phyloP scores from a whole-genome alignment of 2,329 filamentous ascomycete species.

The Clonostachys sp. region DNA sequence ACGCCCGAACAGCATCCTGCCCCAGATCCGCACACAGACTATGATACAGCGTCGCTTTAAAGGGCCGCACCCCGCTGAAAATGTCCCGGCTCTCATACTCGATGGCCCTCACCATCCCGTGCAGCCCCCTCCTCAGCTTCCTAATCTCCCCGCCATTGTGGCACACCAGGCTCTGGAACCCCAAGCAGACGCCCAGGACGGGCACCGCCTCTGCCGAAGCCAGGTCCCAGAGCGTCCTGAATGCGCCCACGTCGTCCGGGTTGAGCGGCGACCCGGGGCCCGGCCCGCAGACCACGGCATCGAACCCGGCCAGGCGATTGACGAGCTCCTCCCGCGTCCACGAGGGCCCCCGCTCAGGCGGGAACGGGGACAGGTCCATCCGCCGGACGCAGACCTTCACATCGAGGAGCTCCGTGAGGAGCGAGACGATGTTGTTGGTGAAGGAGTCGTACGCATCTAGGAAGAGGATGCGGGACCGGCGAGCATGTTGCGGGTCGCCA shows the following conservation, averaged over 20 bases:
- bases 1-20: constrained; percentile 30
- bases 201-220: constrained; percentile 58
- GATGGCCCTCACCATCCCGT: constrained; percentile 74
- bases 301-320: constrained; percentile 53
- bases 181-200: constrained; percentile 82
- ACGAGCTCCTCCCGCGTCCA: constrained; percentile 38
- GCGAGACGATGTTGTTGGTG: constrained; percentile 86
- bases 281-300: constrained; percentile 85
- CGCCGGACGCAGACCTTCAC: constrained; percentile 47
- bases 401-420: constrained; percentile 67
- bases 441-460: constrained; percentile 97
- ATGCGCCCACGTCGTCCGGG: constrained; percentile 75
- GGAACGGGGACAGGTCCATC: constrained; percentile 46
- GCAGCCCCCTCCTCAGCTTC: constrained; percentile 66
- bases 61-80: constrained; percentile 54
- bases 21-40: constrained; percentile 53
- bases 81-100: constrained; percentile 58
- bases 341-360: constrained; percentile 53
- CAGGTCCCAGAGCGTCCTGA: constrained; percentile 70
- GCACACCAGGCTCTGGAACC: constrained; percentile 77
- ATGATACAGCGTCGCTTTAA: constrained; percentile 76
- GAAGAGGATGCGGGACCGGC: constrained; percentile 65
- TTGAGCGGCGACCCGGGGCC: constrained; percentile 79
- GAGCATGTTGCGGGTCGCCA: background rate
- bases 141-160: constrained; percentile 64